Conservation (phyloP, 768 basidiomycete species). For the Russula olivacea region DNA sequence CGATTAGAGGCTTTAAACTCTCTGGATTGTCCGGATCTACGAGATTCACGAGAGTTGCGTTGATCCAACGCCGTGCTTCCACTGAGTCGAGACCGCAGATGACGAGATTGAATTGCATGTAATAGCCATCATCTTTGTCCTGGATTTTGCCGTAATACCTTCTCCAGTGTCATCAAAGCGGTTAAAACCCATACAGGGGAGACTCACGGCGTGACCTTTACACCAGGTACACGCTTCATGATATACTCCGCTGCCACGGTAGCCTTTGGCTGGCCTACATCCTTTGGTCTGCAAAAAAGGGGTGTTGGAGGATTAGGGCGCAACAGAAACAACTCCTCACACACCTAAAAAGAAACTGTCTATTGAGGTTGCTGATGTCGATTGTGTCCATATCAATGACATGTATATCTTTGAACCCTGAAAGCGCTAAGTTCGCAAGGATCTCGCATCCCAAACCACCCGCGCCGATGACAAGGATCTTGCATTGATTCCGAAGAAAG, state of each 20-base stretch:
- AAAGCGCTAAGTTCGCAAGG: slow-evolving; percentile 89
- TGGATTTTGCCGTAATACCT: slow-evolving; percentile 98
- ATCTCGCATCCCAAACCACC: slow-evolving; percentile 98
- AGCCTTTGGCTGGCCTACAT: slow-evolving; percentile 93
- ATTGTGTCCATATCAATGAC: slow-evolving; percentile 99
- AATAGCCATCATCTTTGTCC: slow-evolving; percentile 92
- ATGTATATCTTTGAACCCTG: slow-evolving; percentile 97
- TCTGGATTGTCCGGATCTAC: slow-evolving; percentile 92
- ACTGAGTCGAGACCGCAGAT: slow-evolving; percentile 98
- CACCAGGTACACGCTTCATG: slow-evolving; percentile 93
- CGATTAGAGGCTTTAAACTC: slow-evolving; percentile 92
- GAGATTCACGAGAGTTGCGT: slow-evolving; percentile 91
- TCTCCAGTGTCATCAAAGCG: slow-evolving; percentile 9
- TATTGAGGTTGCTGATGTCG: slow-evolving; percentile 96
- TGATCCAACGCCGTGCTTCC: slow-evolving; percentile 97
- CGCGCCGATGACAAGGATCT: slow-evolving; percentile 96
- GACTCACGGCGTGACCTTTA: slow-evolving; percentile 92
- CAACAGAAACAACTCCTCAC: slow-evolving; percentile 19
- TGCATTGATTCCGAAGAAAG: slow-evolving; percentile 77
- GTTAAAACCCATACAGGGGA: not conserved
- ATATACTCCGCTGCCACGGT: slow-evolving; percentile 92
- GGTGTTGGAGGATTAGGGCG: not conserved
- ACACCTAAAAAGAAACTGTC: slow-evolving; percentile 96
- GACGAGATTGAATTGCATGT: slow-evolving; percentile 93
- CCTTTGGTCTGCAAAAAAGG: slow-evolving; percentile 54